Percentiles rank a stretch among this genome's conserved stretches.
Evolutionary conservation across 2,329 filamentous ascomycete species (phyloP).

Genomic region (Trichophyton mentagrophytes): DNA sequence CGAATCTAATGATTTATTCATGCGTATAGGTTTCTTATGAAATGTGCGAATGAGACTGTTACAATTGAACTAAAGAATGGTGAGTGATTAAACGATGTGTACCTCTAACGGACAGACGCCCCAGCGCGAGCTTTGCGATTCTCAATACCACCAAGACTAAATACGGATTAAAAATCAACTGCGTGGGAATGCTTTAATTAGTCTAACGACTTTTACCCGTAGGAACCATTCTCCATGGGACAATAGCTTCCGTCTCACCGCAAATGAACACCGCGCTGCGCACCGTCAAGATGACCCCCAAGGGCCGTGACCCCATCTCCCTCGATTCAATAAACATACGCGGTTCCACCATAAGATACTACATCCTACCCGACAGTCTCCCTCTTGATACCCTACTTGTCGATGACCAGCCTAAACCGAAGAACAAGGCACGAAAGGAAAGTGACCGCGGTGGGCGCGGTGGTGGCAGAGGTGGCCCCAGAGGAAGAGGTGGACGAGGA

Average conservation of each 20-base stretch:
- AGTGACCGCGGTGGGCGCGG: constrained; percentile 42
- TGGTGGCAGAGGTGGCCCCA: constrained; percentile 34
- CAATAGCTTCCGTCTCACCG: constrained; percentile 89
- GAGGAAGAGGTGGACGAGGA: constrained; percentile 39
- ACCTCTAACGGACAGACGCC: background rate
- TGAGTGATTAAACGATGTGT: constrained; percentile 27
- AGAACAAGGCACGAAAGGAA: constrained; percentile 99
- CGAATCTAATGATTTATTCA: background rate
- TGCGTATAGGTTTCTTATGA: constrained; percentile 80
- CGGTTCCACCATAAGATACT: constrained; percentile 90
- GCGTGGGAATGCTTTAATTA: background rate
- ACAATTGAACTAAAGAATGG: constrained; percentile 98
- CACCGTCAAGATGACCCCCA: constrained; percentile 90
- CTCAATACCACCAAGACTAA: background rate
- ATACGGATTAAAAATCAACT: background rate
- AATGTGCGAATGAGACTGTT: constrained; percentile 96
- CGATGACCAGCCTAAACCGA: constrained; percentile 93
- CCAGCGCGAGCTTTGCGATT: background rate
- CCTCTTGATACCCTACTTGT: constrained; percentile 91
- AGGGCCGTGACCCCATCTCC: constrained; percentile 71
- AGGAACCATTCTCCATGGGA: constrained; percentile 95
- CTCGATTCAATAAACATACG: constrained; percentile 95
- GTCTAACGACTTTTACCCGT: constrained; percentile 6
- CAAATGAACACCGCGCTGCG: constrained; percentile 98
- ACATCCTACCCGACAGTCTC: constrained; percentile 88